Percentiles rank a stretch among this genome's conserved stretches.
These are phyloP conservation scores for Aeminium ludgeri DNA, from an alignment of 495 filamentous ascomycete genomes.

Conservation along the genomic window DNA sequence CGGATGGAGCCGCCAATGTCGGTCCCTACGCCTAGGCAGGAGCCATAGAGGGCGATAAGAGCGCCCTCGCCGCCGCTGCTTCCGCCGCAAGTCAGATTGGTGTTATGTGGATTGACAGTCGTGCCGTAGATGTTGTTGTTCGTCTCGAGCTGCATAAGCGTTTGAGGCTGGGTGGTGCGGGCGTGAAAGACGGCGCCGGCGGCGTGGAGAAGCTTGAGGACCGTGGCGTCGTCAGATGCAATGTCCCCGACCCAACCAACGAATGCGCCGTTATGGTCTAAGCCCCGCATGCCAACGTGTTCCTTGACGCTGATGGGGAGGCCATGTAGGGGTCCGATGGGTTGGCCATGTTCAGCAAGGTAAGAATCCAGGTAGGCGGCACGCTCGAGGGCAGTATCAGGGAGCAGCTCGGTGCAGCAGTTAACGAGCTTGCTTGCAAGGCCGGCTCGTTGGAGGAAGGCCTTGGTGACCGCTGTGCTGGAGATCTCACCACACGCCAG, in stretches of 20 bases:
- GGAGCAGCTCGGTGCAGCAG: slow-evolving; percentile 51
- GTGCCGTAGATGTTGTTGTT: slow-evolving; percentile 40
- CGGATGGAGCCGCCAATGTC: slow-evolving; percentile 56
- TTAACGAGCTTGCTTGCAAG: slow-evolving; percentile 42
- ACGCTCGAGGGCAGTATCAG: slow-evolving; percentile 24
- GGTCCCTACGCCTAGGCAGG: slow-evolving; percentile 47
- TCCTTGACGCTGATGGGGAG: slow-evolving; percentile 55
- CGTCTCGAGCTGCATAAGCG: slow-evolving; percentile 45
- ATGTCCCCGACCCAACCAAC: slow-evolving; percentile 29
- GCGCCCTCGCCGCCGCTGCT: slow-evolving; percentile 52
- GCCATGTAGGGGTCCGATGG: slow-evolving; percentile 48
- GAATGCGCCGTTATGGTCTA: slow-evolving; percentile 33
- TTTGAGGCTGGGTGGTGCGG: slow-evolving; percentile 40
- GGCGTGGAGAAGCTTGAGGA: slow-evolving; percentile 30
- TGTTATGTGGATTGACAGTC: slow-evolving; percentile 42
- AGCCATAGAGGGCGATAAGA: slow-evolving; percentile 41
- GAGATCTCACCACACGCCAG: slow-evolving; percentile 31
- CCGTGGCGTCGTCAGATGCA: slow-evolving; percentile 28
- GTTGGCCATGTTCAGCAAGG: slow-evolving; percentile 19
- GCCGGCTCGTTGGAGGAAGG: slow-evolving; percentile 42
- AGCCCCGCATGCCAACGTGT: slow-evolving; percentile 40
- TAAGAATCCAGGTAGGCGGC: slow-evolving; percentile 24
- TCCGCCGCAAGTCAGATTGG: slow-evolving; percentile 40
- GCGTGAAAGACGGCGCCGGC: slow-evolving; percentile 36
- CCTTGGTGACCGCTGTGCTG: slow-evolving; percentile 33